Evolutionary conservation across 345 rosid genomes (phyloP), one percentile per base, ranked within the genome.

Genomic region (Gossypium bickii): DNA sequence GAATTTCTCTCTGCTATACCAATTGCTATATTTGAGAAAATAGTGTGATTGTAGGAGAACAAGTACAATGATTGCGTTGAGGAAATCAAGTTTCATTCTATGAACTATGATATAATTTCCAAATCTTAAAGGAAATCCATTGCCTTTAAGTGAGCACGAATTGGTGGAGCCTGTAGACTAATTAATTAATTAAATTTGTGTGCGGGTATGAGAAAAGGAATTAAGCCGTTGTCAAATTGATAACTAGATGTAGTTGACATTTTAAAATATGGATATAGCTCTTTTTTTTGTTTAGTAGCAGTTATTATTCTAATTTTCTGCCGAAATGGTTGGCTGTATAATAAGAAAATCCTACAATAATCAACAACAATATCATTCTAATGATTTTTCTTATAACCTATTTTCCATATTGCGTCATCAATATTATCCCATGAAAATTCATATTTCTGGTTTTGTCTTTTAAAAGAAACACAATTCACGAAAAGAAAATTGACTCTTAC

Each of bases 81-180:
- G 55, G 12, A 67, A 45, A 66, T 45, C 29, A 44, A 45, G 11
- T 12, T 67, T 67, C 48, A 15, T 45, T 43, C 17, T 16, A 38
- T n/a, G 34, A 18, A 18, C 24, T 16, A 18, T 34, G n/a, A 2
- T 41, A 41, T 20, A 27, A 7, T 3, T 16, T 74, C 41, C 77
- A 64, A 20, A 74, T 74, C 71, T 41, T 5, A 65, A 15, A n/a
- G 49, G 61, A 74, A 74, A 64, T 74, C 60, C 44, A 20, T 25
- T 13, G 29, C 68, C 66, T 63, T 52, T 3, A 16, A 51, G 4
- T 3, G 48, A 38, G n/a, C 12, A 45, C 18, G 27, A 64, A n/a
- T 64, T 29, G 25, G 25, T 51, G 72, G 59, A 69, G 38, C 29
- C 67, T 20, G 3, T n/a, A 43, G 25, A 65, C 3, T 9, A 38